Base-by-base conservation (phyloP, 495 filamentous ascomycete species). In the Hypomontagnella submonticulosa region DNA sequence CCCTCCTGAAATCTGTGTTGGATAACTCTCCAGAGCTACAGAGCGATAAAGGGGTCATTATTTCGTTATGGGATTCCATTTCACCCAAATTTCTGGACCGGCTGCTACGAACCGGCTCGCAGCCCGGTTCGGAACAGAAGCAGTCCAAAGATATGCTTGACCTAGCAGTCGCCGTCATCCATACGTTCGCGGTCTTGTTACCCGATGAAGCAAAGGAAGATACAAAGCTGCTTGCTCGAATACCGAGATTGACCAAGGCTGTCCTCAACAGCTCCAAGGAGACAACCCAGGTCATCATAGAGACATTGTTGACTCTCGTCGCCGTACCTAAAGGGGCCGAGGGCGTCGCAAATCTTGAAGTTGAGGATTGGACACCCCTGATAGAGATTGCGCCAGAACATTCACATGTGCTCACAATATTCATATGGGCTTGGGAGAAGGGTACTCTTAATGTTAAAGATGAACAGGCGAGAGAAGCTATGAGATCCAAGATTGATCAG, bases 1-100 rank as follows among this genome's bases (percentile, higher is more conserved):
- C 87, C 0, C 73, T 89, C 38, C 72, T 89, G 36, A 87, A 84
- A 55, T 81, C 85, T 6, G 71, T 88, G 4, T 75, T 89, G 1
- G 86, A 88, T 68, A 87, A 85, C 52, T 74, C 79, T 0, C 67
- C 75, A 1, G 76, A 83, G 20, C 71, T 84, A 27, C 60, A 75
- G 59, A 61, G 71, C 40, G 70, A 86, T 62, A 73, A 75, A 47
- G 71, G 61, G 10, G 51, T 53, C 19, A 71, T 81, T 0, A 42
- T 54, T 37, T 48, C 62, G 5, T 62, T 86, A 32, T 89, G 87
- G 87, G 73, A 79, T 54, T 78, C 80, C 23, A 78, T 90, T 41
- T 80, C 85, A 34, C 76, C 79, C 46, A 85, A 77, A 50, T 89
- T 89, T 57, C 57, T 89, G 6, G 85, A 88, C 67, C 79, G 87